Percentiles rank a stretch among this genome's conserved stretches.
Evolutionary conservation across 495 filamentous ascomycete genomes (phyloP).

Genomic region (Penicillium tannophilum): DNA sequence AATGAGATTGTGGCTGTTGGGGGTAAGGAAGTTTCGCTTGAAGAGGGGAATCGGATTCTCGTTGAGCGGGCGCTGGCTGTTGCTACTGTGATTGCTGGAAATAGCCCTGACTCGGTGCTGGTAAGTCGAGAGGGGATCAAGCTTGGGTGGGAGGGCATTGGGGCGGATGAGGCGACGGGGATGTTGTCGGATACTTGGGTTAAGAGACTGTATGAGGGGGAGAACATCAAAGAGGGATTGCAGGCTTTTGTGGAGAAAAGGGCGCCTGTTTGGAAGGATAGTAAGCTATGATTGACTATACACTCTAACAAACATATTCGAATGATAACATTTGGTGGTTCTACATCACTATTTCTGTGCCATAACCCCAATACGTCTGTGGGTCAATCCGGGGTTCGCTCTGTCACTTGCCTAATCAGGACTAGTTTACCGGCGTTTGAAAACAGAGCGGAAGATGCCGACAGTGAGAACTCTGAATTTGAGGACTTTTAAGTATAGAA

Average conservation of each 20-base stretch:
- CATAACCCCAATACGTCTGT: no score
- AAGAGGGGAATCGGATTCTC: conserved; percentile 45
- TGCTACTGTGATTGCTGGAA: conserved; percentile 43
- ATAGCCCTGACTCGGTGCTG: conserved; percentile 76
- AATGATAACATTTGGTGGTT: no score
- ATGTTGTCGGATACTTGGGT: conserved; percentile 61
- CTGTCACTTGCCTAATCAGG: not conserved
- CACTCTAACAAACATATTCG: not conserved
- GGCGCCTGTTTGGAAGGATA: conserved; percentile 71
- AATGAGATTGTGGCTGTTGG: conserved; percentile 60
- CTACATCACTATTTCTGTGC: no score
- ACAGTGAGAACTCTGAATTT: conserved; percentile 1
- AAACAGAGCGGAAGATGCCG: not conserved
- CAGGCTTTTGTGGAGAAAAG: conserved; percentile 82
- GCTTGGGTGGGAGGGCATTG: conserved; percentile 68
- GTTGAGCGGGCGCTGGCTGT: conserved; percentile 57
- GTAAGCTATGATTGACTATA: conserved; percentile 61
- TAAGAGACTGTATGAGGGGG: conserved; percentile 62
- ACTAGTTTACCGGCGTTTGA: not conserved
- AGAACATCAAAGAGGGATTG: conserved; percentile 82
- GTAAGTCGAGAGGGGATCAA: conserved; percentile 69
- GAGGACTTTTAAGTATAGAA: not conserved
- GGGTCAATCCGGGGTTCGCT: not conserved
- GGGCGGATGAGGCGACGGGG: conserved; percentile 65
- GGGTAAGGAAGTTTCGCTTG: conserved; percentile 2